Conservation (phyloP, 148 eudicot genomes). For the Silene latifolia region DNA sequence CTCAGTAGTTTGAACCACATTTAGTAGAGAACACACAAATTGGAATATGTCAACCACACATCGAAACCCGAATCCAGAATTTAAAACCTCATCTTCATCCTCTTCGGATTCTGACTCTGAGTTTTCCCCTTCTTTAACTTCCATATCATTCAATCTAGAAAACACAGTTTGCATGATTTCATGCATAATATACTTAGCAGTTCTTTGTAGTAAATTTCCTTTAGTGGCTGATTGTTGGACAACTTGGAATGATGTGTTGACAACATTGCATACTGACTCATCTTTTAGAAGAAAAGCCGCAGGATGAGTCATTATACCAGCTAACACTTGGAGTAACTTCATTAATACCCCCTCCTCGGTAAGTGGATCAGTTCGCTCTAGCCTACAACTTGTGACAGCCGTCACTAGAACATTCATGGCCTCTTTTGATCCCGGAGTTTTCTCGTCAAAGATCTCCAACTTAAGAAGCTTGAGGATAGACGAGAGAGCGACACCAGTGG, state of each 20-base stretch:
- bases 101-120: slow-evolving; percentile 59
- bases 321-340: slow-evolving; percentile 52
- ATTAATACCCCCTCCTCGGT: slow-evolving; percentile 69
- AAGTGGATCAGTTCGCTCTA: slow-evolving; percentile 53
- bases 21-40: slow-evolving; percentile 80
- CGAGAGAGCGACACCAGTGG: slow-evolving; percentile 69
- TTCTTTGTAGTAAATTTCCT: slow-evolving; percentile 65
- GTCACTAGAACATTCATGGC: slow-evolving; percentile 46
- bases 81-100: slow-evolving; percentile 28
- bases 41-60: slow-evolving; percentile 83
- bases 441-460: slow-evolving; percentile 58
- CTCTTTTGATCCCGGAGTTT: slow-evolving; percentile 69
- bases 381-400: slow-evolving; percentile 62
- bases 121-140: slow-evolving; percentile 54
- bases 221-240: slow-evolving; percentile 60
- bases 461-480: slow-evolving; percentile 63
- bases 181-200: slow-evolving; percentile 67
- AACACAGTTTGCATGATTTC: slow-evolving; percentile 71
- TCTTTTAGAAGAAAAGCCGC: slow-evolving; percentile 60
- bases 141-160: slow-evolving; percentile 51
- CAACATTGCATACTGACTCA: slow-evolving; percentile 63
- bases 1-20: slow-evolving; percentile 62
- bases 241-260: slow-evolving; percentile 78
- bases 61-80: slow-evolving; percentile 52
- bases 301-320: slow-evolving; percentile 48